phyloP scores from a whole-genome alignment of 805 yeast species.

The Teunomyces panamensis region DNA sequence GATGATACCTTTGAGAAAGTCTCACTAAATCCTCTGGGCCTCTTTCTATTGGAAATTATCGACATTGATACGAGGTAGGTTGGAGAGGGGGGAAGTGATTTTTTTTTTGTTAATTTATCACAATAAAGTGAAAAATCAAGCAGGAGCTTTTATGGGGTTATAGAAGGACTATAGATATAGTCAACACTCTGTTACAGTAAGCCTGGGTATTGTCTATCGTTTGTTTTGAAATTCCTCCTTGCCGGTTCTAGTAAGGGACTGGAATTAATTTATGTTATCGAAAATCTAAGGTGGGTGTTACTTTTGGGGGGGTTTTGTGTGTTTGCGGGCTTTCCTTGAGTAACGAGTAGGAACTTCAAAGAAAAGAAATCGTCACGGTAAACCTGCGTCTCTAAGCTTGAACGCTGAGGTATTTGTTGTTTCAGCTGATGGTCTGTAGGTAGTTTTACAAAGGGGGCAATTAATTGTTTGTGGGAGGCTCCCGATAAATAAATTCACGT shows the following conservation, averaged over 20 bases:
- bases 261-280: background rate
- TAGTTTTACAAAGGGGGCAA: background rate
- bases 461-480: background rate
- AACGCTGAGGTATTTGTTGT: background rate
- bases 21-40: slow-evolving; percentile 46
- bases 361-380: background rate
- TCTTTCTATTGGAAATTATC: slow-evolving; percentile 38
- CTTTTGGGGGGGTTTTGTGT: background rate
- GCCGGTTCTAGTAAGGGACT: no score
- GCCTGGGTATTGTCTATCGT: background rate
- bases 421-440: background rate
- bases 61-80: slow-evolving; percentile 22
- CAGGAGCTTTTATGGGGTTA: no score
- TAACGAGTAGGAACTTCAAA: background rate
- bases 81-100: no score
- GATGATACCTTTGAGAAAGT: slow-evolving; percentile 21
- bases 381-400: slow-evolving; percentile 2
- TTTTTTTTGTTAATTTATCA: no score
- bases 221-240: background rate
- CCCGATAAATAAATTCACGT: background rate
- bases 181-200: background rate
- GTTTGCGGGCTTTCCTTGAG: background rate
- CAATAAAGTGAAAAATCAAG: no score
- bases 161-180: background rate
- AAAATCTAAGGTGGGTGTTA: background rate